A percentile compares a stretch with the other conserved stretches of the same genome.
Conservation (phyloP, 306 rosid species). For the Cyclanthera cordifolia region DNA sequence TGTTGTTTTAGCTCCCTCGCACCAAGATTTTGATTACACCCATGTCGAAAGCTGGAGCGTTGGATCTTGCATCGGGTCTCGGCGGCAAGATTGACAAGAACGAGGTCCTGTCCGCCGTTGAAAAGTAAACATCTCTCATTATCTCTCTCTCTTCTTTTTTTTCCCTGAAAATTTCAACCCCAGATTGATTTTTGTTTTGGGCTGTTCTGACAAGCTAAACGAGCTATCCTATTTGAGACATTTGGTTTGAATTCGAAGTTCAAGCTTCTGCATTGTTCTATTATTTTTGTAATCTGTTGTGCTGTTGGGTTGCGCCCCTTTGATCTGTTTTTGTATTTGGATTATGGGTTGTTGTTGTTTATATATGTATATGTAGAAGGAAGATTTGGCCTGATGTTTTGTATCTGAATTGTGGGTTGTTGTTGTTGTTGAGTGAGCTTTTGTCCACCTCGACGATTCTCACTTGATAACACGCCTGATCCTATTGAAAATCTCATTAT, state of each 20-base stretch:
- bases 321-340: slow-evolving; percentile 8
- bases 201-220: neutral
- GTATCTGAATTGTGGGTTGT: neutral
- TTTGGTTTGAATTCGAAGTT: neutral
- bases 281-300: no score
- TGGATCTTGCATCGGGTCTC: slow-evolving; percentile 80
- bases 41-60: slow-evolving; percentile 42
- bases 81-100: slow-evolving; percentile 71
- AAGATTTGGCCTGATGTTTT: neutral
- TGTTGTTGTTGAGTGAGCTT: no score
- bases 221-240: neutral
- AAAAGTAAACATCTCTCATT: slow-evolving; percentile 39
- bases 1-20: neutral
- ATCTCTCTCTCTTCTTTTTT: neutral
- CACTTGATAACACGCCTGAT: no score
- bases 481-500: no score
- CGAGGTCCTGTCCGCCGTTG: slow-evolving; percentile 66
- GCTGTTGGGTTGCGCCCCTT: no score
- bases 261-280: slow-evolving; percentile 7
- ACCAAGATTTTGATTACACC: neutral
- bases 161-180: neutral
- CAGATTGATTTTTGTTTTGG: neutral
- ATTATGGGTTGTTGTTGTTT: no score
- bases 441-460: no score
- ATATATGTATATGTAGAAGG: neutral